A percentile compares a stretch with the other conserved stretches of the same genome.
Evolutionary conservation across 2,329 filamentous ascomycete genomes (phyloP).

Genomic region (Aspergillus amoenus): DNA sequence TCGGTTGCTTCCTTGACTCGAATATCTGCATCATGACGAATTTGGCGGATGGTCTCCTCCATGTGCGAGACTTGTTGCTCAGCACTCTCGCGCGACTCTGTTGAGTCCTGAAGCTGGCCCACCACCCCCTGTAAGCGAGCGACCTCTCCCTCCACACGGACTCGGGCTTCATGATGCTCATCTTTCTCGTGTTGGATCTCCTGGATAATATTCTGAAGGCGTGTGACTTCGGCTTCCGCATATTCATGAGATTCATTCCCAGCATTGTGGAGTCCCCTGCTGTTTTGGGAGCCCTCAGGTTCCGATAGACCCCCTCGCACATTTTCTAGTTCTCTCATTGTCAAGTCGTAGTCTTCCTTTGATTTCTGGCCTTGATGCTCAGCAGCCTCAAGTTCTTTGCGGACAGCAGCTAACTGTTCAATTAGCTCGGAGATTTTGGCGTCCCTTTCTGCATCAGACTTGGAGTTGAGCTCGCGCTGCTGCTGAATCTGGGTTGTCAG

Average conservation of each 20-base stretch:
- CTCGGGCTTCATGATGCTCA: conserved; percentile 20
- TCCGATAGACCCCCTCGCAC: conserved; percentile 38
- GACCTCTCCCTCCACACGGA: conserved; percentile 26
- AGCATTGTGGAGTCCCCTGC: conserved; percentile 26
- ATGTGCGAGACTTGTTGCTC: conserved; percentile 29
- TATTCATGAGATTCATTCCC: conserved; percentile 30
- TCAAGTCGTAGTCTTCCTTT: conserved; percentile 41
- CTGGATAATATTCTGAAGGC: conserved; percentile 49
- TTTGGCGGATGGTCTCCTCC: conserved; percentile 25
- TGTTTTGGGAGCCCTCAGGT: conserved; percentile 31
- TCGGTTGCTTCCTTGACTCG: conserved; percentile 24
- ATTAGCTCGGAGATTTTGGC: conserved; percentile 47
- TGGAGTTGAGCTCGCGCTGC: conserved; percentile 87
- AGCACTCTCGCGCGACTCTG: conserved; percentile 28
- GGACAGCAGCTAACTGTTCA: conserved; percentile 58
- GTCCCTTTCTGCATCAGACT: conserved; percentile 66
- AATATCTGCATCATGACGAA: conserved; percentile 22
- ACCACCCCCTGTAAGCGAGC: conserved; percentile 28
- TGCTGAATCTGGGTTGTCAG: conserved; percentile 92
- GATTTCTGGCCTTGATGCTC: conserved; percentile 40
- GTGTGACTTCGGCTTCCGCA: conserved; percentile 29
- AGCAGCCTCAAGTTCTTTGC: conserved; percentile 62
- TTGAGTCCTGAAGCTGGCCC: conserved; percentile 32
- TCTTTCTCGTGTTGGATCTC: conserved; percentile 15
- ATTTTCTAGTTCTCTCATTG: conserved; percentile 46